Evolutionary conservation across 1,139 yeast species (phyloP).

Genomic region (Meyerozyma athensensis): DNA sequence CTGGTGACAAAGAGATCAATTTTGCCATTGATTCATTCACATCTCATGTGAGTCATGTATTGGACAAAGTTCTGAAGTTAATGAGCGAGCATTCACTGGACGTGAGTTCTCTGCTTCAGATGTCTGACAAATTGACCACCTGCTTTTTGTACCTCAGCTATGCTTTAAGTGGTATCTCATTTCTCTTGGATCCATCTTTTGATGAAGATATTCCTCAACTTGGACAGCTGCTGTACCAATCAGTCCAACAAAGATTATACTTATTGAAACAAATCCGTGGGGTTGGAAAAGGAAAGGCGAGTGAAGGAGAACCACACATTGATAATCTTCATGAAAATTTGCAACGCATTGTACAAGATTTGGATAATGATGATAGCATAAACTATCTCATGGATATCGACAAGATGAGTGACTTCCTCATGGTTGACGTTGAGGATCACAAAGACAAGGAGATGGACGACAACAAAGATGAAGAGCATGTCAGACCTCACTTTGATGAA

Average conservation of each 20-base stretch:
- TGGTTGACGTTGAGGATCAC: neutral
- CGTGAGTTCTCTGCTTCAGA: constrained; percentile 47
- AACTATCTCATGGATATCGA: constrained; percentile 8
- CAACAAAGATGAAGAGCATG: constrained; percentile 2
- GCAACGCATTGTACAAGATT: constrained; percentile 36
- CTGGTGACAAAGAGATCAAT: constrained; percentile 50
- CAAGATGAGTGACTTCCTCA: constrained; percentile 4
- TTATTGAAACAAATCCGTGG: constrained; percentile 32
- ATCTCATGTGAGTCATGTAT: constrained; percentile 40
- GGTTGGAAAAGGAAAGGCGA: constrained; percentile 16
- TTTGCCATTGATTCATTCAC: constrained; percentile 62
- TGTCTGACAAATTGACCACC: constrained; percentile 20
- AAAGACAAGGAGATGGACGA: neutral
- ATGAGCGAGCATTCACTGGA: constrained; percentile 26
- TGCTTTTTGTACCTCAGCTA: constrained; percentile 52
- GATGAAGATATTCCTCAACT: constrained; percentile 43
- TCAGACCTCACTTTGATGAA: neutral
- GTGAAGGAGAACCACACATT: constrained; percentile 22
- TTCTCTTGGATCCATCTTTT: constrained; percentile 66
- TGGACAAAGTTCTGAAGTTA: constrained; percentile 37
- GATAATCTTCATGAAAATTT: constrained; percentile 36
- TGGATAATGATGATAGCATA: constrained; percentile 20
- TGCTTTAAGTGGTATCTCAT: constrained; percentile 68
- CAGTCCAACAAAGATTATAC: constrained; percentile 31
- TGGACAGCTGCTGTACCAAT: constrained; percentile 26